phyloP scores from a whole-genome alignment of 2,329 filamentous ascomycete species.

The Calonectria fujianensis region DNA sequence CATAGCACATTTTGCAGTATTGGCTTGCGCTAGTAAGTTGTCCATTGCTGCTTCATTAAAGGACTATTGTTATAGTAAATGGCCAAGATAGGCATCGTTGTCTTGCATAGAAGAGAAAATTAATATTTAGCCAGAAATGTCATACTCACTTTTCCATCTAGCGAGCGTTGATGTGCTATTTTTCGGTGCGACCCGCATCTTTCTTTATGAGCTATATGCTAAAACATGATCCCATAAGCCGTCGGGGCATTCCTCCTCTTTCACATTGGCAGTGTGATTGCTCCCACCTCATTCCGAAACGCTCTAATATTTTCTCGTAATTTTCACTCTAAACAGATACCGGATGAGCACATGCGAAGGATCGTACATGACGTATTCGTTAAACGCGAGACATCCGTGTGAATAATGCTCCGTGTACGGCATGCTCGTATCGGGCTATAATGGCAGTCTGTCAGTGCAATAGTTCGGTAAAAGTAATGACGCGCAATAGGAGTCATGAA shows the following conservation, averaged over 20 bases:
- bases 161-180: neutral
- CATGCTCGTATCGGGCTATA: neutral
- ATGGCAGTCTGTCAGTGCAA: neutral
- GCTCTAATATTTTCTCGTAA: neutral
- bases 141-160: neutral
- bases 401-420: neutral
- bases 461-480: neutral
- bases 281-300: neutral
- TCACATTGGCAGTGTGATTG: neutral
- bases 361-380: slow-evolving; percentile 9
- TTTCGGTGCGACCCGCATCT: neutral
- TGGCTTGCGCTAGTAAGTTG: too few species aligned
- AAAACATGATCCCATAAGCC: neutral
- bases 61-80: too few species aligned
- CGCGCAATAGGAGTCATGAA: neutral
- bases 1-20: too few species aligned
- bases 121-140: neutral
- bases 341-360: slow-evolving; percentile 8
- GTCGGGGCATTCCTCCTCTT: neutral
- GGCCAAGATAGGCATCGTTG: too few species aligned
- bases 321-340: slow-evolving; percentile 5
- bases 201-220: neutral
- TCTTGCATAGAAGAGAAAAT: neutral
- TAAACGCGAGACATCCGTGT: neutral
- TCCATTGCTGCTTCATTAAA: too few species aligned